Base-by-base conservation (phyloP, 2,329 filamentous ascomycete genomes). In the Fusarium armeniacum region DNA sequence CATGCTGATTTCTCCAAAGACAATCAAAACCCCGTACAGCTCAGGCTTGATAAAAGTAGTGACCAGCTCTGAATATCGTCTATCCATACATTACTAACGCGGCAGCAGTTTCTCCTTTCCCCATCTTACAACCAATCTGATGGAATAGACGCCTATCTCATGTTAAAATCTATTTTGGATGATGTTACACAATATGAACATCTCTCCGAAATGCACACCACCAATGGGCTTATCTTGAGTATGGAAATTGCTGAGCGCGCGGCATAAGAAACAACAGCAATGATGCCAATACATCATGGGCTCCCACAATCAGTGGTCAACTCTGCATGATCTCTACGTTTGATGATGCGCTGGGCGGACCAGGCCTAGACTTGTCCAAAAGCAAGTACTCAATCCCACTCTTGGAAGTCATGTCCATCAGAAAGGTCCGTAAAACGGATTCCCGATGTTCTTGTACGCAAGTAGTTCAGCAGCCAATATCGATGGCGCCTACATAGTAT, bases 401-500 rank as follows among this genome's bases (percentile, higher is more conserved):
- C 22, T 35, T 33, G 16, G 16, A 26, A 53, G 46, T 24, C 26
- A 15, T 41, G 38, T 18, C 36, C 50, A 18, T 53, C 33, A 45
- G 56, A 33, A 36, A 41, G 18, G 30, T 61, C 36, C 51, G 33
- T 30, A 45, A 57, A 30, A 47, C n/a, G 22, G 53, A 43, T 16
- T 55, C 54, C 35, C 32, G 18, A 47, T 53, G 10, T 22, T 36
- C 41, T 30, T 32, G 20, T 13, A 26, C 9, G n/a, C 26, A 50
- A 44, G n/a, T 45, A 13, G 44, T 35, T 20, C 16, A 41, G 32
- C 18, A 28, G 50, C 36, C 50, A 49, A 69, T 15, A 46, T 32
- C 16, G 9, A 62, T 32, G 52, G 64, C 62, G 51, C 43, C 32
- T 58, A 53, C n/a, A n/a, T n/a, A n/a, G n/a, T n/a, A n/a, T n/a